Percentiles rank a stretch among this genome's conserved stretches.
Evolutionary conservation across 2,329 filamentous ascomycete species (phyloP).

Genomic region (Phialophora tarda): DNA sequence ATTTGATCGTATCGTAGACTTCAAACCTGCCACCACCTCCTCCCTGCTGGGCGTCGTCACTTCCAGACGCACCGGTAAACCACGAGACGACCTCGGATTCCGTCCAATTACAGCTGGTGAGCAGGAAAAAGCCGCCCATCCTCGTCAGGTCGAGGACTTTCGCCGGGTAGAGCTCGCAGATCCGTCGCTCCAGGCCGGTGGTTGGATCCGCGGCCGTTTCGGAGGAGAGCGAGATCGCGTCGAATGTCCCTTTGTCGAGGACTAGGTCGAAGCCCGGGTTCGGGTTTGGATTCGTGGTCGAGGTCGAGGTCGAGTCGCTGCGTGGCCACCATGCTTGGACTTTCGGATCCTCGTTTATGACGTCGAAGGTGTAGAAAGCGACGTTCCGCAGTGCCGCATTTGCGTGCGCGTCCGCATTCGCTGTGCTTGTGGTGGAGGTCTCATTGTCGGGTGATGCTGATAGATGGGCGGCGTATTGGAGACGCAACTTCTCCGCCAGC

Average conservation of each 20-base stretch:
- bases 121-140: conserved; percentile 73
- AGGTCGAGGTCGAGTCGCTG: conserved; percentile 33
- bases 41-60: conserved; percentile 2
- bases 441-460: conserved; percentile 34
- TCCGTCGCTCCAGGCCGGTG: conserved; percentile 49
- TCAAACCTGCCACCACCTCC: conserved; percentile 50
- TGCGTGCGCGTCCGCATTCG: no score
- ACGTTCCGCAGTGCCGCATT: conserved; percentile 75
- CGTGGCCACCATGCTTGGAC: conserved; percentile 48
- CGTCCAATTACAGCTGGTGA: conserved; percentile 99
- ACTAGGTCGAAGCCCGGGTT: conserved; percentile 78
- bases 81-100: conserved; percentile 80
- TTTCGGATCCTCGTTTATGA: conserved; percentile 36
- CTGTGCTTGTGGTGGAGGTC: conserved; percentile 24
- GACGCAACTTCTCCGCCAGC: conserved; percentile 70
- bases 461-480: conserved; percentile 38
- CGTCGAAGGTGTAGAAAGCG: conserved; percentile 46
- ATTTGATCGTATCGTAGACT: conserved; percentile 73
- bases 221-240: conserved; percentile 78
- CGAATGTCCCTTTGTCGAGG: conserved; percentile 98
- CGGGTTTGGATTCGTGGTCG: background rate
- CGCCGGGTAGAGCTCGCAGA: conserved; percentile 76
- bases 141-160: conserved; percentile 72
- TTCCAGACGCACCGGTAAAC: conserved; percentile 64
- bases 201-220: conserved; percentile 43